A percentile compares a stretch with the other conserved stretches of the same genome.
Evolutionary conservation across 2,329 filamentous ascomycete genomes (phyloP).

Genomic region (Sporothrix variecibatus): DNA sequence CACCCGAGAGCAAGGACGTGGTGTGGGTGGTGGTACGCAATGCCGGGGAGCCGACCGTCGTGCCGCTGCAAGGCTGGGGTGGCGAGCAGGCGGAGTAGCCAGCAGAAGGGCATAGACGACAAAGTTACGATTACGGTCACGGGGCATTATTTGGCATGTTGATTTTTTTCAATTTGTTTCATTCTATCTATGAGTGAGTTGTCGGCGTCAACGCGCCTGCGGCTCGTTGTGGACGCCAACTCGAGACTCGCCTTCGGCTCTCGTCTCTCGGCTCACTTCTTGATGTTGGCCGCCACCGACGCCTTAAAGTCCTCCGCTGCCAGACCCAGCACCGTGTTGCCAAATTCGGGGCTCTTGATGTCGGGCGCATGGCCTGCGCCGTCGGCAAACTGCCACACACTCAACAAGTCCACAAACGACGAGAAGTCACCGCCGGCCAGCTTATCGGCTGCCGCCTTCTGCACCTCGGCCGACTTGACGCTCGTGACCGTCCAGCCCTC

Average conservation of each 20-base stretch:
- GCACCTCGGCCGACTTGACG: slow-evolving; percentile 39
- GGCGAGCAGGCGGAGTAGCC: slow-evolving; percentile 44
- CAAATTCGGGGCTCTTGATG: slow-evolving; percentile 28
- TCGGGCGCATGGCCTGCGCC: slow-evolving; percentile 39
- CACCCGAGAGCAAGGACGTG: slow-evolving; percentile 51
- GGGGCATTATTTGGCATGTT: too few species aligned
- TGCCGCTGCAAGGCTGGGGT: slow-evolving; percentile 65
- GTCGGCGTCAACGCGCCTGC: too few species aligned
- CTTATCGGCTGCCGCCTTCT: slow-evolving; percentile 45
- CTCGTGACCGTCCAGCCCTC: slow-evolving; percentile 52
- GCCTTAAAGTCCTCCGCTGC: slow-evolving; percentile 30
- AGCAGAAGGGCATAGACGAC: neutral
- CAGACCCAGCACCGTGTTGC: slow-evolving; percentile 36
- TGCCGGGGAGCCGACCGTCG: slow-evolving; percentile 61
- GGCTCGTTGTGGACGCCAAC: too few species aligned
- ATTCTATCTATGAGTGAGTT: neutral
- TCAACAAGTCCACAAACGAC: slow-evolving; percentile 37
- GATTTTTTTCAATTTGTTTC: neutral
- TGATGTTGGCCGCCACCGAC: slow-evolving; percentile 29
- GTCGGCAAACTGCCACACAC: slow-evolving; percentile 39
- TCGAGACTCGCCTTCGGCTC: neutral
- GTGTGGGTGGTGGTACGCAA: slow-evolving; percentile 67
- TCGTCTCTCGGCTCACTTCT: neutral
- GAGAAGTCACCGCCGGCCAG: slow-evolving; percentile 44
- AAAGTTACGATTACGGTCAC: neutral